Conservation (phyloP, 805 yeast genomes). For the Schwanniomyces vanrijiae region DNA sequence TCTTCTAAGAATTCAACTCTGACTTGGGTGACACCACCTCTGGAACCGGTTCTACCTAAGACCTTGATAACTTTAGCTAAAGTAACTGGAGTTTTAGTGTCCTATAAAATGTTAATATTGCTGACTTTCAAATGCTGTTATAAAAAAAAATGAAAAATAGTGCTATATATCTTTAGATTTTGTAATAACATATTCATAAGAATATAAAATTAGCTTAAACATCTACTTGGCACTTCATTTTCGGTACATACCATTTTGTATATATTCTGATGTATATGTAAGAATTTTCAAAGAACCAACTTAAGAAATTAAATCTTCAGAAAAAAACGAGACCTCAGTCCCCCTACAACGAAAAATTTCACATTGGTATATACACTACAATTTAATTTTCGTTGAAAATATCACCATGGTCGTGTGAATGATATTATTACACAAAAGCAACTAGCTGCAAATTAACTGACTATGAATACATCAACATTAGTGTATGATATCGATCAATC, state of each 20-base stretch:
- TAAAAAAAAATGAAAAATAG: too few relatives aligned
- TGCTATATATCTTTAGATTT: too few relatives aligned
- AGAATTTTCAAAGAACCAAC: not conserved
- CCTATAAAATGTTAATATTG: conserved; percentile 10
- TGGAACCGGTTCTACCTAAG: conserved; percentile 98
- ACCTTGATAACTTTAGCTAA: conserved; percentile 98
- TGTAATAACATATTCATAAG: conserved; percentile 3
- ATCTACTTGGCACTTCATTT: not conserved
- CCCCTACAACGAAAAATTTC: not conserved
- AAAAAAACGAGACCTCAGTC: not conserved
- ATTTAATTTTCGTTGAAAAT: not conserved
- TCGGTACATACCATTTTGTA: conserved; percentile 19
- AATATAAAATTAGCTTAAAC: not conserved
- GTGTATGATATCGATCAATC: too few relatives aligned
- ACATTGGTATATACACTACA: conserved; percentile 1
- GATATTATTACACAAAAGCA: not conserved
- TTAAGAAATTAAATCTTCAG: not conserved
- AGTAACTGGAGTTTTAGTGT: conserved; percentile 80
- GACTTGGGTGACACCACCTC: conserved; percentile 79
- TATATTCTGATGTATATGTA: conserved; percentile 5
- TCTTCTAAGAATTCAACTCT: conserved; percentile 51
- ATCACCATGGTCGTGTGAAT: not conserved
- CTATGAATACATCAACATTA: too few relatives aligned
- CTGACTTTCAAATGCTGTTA: not conserved
- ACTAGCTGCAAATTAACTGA: not conserved